Evolutionary conservation across 179 eudicot genomes (phyloP).

Genomic region (Heliamphora pulchella): DNA sequence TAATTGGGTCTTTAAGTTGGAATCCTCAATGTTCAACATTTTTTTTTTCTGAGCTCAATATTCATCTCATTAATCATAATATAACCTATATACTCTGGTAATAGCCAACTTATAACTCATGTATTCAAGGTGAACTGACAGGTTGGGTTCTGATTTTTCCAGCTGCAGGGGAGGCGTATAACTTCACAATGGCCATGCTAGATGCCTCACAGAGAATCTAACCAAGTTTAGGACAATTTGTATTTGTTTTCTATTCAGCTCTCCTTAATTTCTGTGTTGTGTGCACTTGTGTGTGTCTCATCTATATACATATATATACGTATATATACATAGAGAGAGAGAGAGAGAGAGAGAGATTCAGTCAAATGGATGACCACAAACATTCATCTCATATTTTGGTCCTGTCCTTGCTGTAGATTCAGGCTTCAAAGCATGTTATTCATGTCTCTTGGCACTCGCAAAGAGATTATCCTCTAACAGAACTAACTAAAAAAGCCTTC

Average conservation of each 20-base stretch:
- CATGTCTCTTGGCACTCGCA: background rate
- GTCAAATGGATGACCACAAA: background rate
- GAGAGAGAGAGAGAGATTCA: background rate
- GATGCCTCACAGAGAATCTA: background rate
- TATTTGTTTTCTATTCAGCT: background rate
- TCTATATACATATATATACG: background rate
- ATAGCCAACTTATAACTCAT: background rate
- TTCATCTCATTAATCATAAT: background rate
- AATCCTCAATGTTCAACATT: background rate
- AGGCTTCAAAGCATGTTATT: background rate
- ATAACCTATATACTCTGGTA: background rate
- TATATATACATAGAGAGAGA: background rate
- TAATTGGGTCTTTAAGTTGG: background rate
- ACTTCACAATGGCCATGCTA: background rate
- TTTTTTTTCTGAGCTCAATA: no score
- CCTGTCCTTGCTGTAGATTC: background rate
- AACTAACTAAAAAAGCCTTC: background rate
- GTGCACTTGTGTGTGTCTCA: background rate
- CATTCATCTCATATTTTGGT: background rate
- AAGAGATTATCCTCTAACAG: background rate
- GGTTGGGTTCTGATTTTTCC: background rate
- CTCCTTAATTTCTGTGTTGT: background rate
- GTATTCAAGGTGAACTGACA: background rate
- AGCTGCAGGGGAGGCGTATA: background rate
- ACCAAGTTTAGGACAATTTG: background rate